Base-by-base conservation (phyloP, 257 asterid species). In the Fraxinus cuspidata region DNA sequence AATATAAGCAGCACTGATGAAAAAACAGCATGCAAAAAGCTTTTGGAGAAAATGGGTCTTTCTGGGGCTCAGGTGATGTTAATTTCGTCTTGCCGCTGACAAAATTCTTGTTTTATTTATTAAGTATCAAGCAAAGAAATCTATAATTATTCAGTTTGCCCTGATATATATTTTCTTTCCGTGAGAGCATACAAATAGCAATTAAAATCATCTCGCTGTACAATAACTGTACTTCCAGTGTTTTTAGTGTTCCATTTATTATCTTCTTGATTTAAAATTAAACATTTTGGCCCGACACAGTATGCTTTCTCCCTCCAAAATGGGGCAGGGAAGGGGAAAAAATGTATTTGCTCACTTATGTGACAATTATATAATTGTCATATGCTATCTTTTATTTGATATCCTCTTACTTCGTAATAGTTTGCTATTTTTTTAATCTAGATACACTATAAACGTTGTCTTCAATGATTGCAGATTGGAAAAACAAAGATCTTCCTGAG, bases 51-150 rank as follows among this genome's bases (percentile, higher is more conserved):
- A 85, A 85, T 86, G 94, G 81, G 84, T 74, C 92, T 96, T 83
- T 79, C 91, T 73, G 97, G 97, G 72, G 91, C 95, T 82, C 99
- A 96, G 99, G 99, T 93, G 87, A 84, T 74, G n/a, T 47, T 53
- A 68, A 29, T 19, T 42, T 83, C 19, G 5, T 68, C 47, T 53
- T 42, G 19, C 42, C 56, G 78, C 25, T 40, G 34, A 64, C 31
- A n/a, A 47, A 16, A 29, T 2, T 53, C 66, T 29, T 35, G 75
- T 5, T 16, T 77, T 32, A 60, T n/a, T 29, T 44, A 72, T 68
- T 44, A 63, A 64, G 74, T 32, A 27, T 40, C 47, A 32, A 31
- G 70, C 68, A 73, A 32, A 35, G 27, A 5, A 31, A 75, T 15
- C 58, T 77, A 47, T 56, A 71, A 56, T 71, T 71, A 71, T 37